Evolutionary conservation across 768 basidiomycete species (phyloP).

Genomic region (Crassisporium funariophilum): DNA sequence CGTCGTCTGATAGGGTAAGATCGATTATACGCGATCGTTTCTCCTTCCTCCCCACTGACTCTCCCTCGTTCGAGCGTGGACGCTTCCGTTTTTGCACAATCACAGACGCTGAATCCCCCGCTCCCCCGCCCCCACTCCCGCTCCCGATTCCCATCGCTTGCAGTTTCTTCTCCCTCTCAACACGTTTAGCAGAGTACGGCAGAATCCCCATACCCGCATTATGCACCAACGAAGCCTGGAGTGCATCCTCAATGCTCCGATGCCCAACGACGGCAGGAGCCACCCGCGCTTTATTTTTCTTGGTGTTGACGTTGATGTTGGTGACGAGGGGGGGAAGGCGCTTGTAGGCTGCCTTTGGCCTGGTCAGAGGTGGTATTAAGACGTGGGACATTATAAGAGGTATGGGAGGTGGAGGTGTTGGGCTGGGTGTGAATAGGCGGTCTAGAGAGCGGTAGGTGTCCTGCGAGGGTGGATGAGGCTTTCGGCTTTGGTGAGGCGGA

Average conservation of each 20-base stretch:
- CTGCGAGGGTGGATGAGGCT: conserved; percentile 15
- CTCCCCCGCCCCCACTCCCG: too few relatives aligned
- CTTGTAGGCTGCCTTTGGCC: conserved; percentile 3
- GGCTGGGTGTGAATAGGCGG: conserved; percentile 17
- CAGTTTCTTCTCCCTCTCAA: neutral
- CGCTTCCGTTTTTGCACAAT: too few relatives aligned
- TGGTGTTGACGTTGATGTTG: neutral
- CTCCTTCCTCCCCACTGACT: too few relatives aligned
- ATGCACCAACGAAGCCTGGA: conserved; percentile 15
- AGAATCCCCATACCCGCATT: conserved; percentile 14
- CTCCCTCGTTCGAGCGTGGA: too few relatives aligned
- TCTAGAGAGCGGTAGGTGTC: conserved; percentile 10
- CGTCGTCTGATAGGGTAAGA: too few relatives aligned
- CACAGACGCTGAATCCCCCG: too few relatives aligned
- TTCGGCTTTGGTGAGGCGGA: neutral
- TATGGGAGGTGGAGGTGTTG: conserved; percentile 1
- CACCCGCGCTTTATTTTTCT: too few relatives aligned
- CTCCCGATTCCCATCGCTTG: neutral
- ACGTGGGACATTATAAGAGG: conserved; percentile 22
- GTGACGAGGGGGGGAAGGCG: too few relatives aligned
- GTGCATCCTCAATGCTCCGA: conserved; percentile 8
- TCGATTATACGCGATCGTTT: too few relatives aligned
- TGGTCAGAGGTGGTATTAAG: neutral
- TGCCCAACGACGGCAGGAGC: neutral
- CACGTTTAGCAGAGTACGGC: neutral